Percentiles rank a stretch among this genome's conserved stretches.
Conservation (phyloP, 208 protist genomes). For the Leishmania martiniquensis region DNA sequence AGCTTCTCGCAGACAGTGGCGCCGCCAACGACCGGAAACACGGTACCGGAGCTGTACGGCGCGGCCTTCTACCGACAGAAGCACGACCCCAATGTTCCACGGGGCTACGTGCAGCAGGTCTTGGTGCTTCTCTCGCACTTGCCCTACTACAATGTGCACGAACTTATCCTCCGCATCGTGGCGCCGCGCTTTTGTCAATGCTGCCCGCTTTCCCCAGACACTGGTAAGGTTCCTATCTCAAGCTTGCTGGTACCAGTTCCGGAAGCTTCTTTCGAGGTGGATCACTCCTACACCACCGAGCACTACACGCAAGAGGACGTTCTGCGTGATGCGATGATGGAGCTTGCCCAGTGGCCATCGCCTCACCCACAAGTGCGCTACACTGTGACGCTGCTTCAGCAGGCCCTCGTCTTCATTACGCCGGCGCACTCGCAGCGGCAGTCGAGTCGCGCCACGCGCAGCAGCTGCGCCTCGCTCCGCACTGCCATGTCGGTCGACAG, state of each 20-base stretch:
- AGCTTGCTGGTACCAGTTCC: conserved; percentile 69
- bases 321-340: conserved; percentile 60
- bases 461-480: conserved; percentile 22
- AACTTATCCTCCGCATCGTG: conserved; percentile 84
- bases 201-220: conserved; percentile 83
- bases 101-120: conserved; percentile 88
- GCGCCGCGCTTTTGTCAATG: conserved; percentile 80
- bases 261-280: conserved; percentile 60
- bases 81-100: conserved; percentile 69
- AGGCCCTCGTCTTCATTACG: conserved; percentile 76
- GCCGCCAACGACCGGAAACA: conserved; percentile 24
- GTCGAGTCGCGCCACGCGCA: conserved; percentile 25
- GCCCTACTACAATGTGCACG: conserved; percentile 76
- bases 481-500: conserved; percentile 27
- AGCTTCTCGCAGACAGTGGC: conserved; percentile 36
- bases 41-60: conserved; percentile 62
- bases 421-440: conserved; percentile 46
- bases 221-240: conserved; percentile 54
- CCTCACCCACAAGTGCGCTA: conserved; percentile 82
- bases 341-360: conserved; percentile 77
- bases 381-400: conserved; percentile 66
- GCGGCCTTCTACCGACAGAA: conserved; percentile 88
- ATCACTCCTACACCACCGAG: conserved; percentile 62
- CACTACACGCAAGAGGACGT: conserved; percentile 78
- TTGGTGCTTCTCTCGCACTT: conserved; percentile 80